Conservation (phyloP, 306 rosid genomes). For the Sesbania bispinosa region DNA sequence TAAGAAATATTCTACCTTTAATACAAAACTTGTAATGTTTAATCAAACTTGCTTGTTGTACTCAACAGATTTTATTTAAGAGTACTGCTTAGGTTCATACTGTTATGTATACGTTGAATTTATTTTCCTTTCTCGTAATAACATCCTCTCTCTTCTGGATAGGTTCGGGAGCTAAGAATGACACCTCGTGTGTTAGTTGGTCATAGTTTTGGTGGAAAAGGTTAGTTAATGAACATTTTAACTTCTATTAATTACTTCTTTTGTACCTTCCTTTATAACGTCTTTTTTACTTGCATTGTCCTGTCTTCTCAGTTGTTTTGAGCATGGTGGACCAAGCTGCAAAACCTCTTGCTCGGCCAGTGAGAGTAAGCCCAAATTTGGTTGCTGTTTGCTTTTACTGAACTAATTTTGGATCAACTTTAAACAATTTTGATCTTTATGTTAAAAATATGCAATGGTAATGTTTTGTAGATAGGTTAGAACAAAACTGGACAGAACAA, state of each 20-base stretch:
- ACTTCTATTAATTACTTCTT: background rate
- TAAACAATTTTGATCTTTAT: background rate
- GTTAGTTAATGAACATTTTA: constrained; percentile 34
- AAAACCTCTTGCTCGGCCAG: constrained; percentile 96
- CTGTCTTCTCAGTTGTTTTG: constrained; percentile 61
- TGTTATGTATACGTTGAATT: background rate
- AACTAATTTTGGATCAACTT: background rate
- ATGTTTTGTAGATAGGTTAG: too few species aligned
- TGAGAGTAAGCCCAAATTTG: constrained; percentile 53
- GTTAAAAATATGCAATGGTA: background rate
- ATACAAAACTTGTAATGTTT: constrained; percentile 4
- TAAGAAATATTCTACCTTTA: background rate
- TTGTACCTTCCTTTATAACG: constrained; percentile 3
- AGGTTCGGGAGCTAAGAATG: constrained; percentile 76
- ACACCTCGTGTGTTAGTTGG: constrained; percentile 91
- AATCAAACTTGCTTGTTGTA: background rate
- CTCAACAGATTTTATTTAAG: background rate
- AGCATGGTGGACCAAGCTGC: constrained; percentile 99
- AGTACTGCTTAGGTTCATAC: background rate
- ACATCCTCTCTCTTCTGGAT: constrained; percentile 27
- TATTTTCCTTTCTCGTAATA: background rate
- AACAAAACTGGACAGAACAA: too few species aligned
- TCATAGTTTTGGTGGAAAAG: constrained; percentile 98
- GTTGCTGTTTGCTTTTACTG: constrained; percentile 11
- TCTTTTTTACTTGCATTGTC: constrained; percentile 23